Evolutionary conservation across 176 grass and related monocot species (phyloP).

Genomic region (Triticum monococcum): DNA sequence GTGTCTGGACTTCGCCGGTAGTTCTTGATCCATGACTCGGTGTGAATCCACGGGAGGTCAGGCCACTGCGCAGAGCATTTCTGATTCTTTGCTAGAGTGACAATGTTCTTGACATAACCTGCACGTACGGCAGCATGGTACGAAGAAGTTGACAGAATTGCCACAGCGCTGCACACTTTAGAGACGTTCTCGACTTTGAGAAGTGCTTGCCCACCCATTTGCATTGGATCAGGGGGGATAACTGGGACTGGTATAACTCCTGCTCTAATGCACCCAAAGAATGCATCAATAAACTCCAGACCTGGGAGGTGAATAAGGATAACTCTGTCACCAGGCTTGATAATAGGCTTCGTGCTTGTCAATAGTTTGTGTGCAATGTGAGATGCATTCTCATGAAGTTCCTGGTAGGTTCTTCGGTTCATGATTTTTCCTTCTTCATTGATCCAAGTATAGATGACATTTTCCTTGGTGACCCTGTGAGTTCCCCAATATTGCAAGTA

Average conservation of each 20-base stretch:
- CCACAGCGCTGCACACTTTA: constrained; percentile 50
- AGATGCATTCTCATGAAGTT: constrained; percentile 65
- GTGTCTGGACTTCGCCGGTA: constrained; percentile 34
- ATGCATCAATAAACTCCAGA: constrained; percentile 72
- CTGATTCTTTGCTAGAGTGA: constrained; percentile 39
- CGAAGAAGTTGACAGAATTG: constrained; percentile 74
- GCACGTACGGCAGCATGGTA: constrained; percentile 69
- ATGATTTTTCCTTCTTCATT: constrained; percentile 65
- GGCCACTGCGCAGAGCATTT: constrained; percentile 58
- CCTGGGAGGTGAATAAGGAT: constrained; percentile 70
- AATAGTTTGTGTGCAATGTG: constrained; percentile 54
- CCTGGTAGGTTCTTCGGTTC: constrained; percentile 61
- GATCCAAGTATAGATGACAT: constrained; percentile 63
- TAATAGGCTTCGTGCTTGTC: constrained; percentile 49
- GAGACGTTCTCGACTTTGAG: constrained; percentile 71
- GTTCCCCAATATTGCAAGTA: constrained; percentile 76
- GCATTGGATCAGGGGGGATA: constrained; percentile 73
- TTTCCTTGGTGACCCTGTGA: constrained; percentile 41
- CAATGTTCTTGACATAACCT: constrained; percentile 63
- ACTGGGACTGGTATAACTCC: constrained; percentile 66
- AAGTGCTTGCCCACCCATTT: constrained; percentile 63
- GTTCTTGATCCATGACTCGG: constrained; percentile 64
- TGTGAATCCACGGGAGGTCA: constrained; percentile 67
- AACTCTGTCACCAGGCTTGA: constrained; percentile 65
- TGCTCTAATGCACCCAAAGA: constrained; percentile 69